Conservation (phyloP, 1,284 basidiomycete species). For the Rhodotorula sp. region DNA sequence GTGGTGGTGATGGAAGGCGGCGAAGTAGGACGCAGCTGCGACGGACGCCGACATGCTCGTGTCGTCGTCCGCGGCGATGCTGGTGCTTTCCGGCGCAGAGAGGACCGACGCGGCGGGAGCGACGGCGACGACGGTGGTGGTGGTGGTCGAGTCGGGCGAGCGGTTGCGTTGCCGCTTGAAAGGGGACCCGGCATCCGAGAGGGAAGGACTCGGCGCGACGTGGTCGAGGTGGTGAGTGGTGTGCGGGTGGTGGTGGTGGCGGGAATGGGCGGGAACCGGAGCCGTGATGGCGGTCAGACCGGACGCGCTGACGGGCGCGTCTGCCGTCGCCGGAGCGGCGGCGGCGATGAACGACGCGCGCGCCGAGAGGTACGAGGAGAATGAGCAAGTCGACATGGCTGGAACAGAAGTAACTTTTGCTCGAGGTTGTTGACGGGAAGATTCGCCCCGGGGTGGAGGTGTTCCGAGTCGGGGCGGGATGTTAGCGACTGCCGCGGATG, state of each 20-base stretch:
- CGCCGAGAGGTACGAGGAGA: constrained; percentile 26
- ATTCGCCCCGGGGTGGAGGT: background rate
- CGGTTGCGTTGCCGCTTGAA: constrained; percentile 38
- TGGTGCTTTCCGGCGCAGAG: background rate
- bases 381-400: constrained; percentile 28
- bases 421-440: background rate
- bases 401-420: background rate
- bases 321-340: background rate
- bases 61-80: background rate
- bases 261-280: background rate
- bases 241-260: background rate
- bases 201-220: constrained; percentile 7
- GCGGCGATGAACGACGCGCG: constrained; percentile 2
- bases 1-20: constrained; percentile 9
- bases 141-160: constrained; percentile 26
- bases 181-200: constrained; percentile 28
- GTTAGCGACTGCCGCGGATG: background rate
- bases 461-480: background rate
- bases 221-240: background rate
- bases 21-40: constrained; percentile 9
- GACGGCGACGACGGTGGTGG: background rate
- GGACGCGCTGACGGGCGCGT: background rate
- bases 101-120: background rate
- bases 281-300: background rate
- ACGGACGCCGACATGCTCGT: constrained; percentile 1